Evolutionary conservation across 768 basidiomycete species (phyloP), one percentile per base, ranked within the genome.

Genomic region (Chalciporus chontae): DNA sequence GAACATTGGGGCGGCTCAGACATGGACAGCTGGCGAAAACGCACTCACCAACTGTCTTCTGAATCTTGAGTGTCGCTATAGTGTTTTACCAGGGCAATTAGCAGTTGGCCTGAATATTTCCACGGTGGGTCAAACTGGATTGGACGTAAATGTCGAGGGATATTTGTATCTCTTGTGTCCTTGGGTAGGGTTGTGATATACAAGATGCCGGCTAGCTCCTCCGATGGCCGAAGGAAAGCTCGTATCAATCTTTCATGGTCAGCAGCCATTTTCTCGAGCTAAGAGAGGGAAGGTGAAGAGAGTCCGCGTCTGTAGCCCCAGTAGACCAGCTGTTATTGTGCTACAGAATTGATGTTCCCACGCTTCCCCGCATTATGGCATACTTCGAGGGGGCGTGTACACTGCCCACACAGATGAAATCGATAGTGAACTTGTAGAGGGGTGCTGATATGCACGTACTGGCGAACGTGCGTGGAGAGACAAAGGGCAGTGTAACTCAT

Each of bases 31-130:
- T 3, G n/a, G n/a, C 5, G 9, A 7, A 3, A 15, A n/a, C 2
- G 19, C n/a, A 65, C 73, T 37, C 48, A 81, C 81, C 80, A 73
- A 53, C 77, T 83, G 60, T 82, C 73, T 53, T 83, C 81, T n/a
- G 66, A 66, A 17, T 69, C 64, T 43, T 68, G 66, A 57, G 66
- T 65, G 45, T 70, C 63, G 55, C 72, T 68, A 51, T 66, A 73
- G 53, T 81, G 83, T 1, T 73, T 68, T 18, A 84, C 66, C 14
- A 84, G 69, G 8, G 76, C 80, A 40, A 82, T 68, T 48, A 52
- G 23, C 13, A 40, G 51, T 3, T 37, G 52, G 13, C 31, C 44
- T 3, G 26, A 27, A 40, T 47, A 54, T 36, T 21, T n/a, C 37
- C 26, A 23, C 7, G 40, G 17, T 10, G 40, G 17, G 41, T 46